Evolutionary conservation across 352 stramenopile genomes (phyloP).

Genomic region (Phytophthora ohioensis): DNA sequence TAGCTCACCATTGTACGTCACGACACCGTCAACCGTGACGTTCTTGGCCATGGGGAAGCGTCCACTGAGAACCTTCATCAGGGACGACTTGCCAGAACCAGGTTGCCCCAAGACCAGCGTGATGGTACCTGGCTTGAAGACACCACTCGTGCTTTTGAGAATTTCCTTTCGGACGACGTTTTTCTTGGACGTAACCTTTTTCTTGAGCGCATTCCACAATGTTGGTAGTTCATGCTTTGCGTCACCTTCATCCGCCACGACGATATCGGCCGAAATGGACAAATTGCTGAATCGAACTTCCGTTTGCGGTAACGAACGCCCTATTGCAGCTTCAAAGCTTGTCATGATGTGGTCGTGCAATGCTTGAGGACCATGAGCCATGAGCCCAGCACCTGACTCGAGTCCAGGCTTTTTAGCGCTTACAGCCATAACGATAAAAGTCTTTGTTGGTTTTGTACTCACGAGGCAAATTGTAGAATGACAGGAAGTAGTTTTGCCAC

Average conservation of each 20-base stretch:
- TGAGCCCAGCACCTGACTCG: constrained; percentile 36
- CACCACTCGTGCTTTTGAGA: constrained; percentile 53
- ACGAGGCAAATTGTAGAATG: constrained; percentile 25
- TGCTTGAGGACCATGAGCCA: constrained; percentile 38
- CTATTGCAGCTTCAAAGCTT: constrained; percentile 43
- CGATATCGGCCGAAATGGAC: constrained; percentile 35
- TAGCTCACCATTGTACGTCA: constrained; percentile 56
- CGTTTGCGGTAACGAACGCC: constrained; percentile 47
- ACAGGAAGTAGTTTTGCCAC: background rate
- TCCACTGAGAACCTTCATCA: constrained; percentile 12
- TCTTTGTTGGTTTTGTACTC: background rate
- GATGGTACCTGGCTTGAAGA: constrained; percentile 53
- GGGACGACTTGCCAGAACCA: constrained; percentile 29
- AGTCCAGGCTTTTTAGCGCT: constrained; percentile 18
- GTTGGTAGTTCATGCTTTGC: constrained; percentile 44
- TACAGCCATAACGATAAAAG: constrained; percentile 12
- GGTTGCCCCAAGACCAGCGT: constrained; percentile 44
- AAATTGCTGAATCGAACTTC: constrained; percentile 47
- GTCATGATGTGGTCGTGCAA: constrained; percentile 46
- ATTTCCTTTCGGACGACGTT: constrained; percentile 55
- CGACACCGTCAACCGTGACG: constrained; percentile 27
- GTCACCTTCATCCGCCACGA: constrained; percentile 34
- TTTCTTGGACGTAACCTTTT: constrained; percentile 37
- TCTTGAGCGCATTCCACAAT: constrained; percentile 52
- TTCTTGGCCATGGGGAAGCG: constrained; percentile 10